These are phyloP conservation scores for Rauvolfia tetraphylla DNA, from an alignment of 257 asterid species.

Conservation along the genomic window DNA sequence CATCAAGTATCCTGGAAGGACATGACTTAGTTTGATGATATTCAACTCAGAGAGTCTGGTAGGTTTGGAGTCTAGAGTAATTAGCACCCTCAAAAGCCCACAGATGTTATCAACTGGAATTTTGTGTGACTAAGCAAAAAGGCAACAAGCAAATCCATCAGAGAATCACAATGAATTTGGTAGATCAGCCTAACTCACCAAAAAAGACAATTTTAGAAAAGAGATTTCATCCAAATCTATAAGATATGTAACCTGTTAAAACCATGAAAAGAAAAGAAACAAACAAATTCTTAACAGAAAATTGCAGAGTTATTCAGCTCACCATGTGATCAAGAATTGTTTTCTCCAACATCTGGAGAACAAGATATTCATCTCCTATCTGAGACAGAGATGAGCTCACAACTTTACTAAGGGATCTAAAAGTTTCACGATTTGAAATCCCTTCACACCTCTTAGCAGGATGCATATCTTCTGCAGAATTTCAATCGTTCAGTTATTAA, in stretches of 20 bases:
- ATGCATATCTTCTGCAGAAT: slow-evolving; percentile 44
- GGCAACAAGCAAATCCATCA: background rate
- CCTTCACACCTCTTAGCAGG: slow-evolving; percentile 29
- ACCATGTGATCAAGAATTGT: slow-evolving; percentile 62
- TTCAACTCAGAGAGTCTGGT: slow-evolving; percentile 59
- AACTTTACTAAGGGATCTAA: slow-evolving; percentile 41
- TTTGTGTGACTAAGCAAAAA: slow-evolving; percentile 48
- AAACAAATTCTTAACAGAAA: background rate
- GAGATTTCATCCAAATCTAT: background rate
- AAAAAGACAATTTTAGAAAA: too few species aligned
- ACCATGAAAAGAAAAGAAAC: background rate
- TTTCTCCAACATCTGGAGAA: slow-evolving; percentile 73
- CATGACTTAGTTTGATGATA: slow-evolving; percentile 46
- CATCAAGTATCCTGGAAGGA: slow-evolving; percentile 60
- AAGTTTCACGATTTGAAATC: slow-evolving; percentile 50
- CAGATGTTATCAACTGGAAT: slow-evolving; percentile 63
- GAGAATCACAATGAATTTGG: background rate
- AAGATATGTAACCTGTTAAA: background rate
- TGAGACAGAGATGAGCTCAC: slow-evolving; percentile 56
- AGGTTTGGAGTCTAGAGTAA: slow-evolving; percentile 56
- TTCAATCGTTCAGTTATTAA: slow-evolving; percentile 8
- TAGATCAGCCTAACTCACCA: background rate
- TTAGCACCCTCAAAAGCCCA: slow-evolving; percentile 66
- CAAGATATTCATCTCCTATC: slow-evolving; percentile 65
- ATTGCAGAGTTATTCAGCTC: slow-evolving; percentile 25